Conservation (phyloP, 2,329 filamentous ascomycete species). For the Talaromyces sp. region DNA sequence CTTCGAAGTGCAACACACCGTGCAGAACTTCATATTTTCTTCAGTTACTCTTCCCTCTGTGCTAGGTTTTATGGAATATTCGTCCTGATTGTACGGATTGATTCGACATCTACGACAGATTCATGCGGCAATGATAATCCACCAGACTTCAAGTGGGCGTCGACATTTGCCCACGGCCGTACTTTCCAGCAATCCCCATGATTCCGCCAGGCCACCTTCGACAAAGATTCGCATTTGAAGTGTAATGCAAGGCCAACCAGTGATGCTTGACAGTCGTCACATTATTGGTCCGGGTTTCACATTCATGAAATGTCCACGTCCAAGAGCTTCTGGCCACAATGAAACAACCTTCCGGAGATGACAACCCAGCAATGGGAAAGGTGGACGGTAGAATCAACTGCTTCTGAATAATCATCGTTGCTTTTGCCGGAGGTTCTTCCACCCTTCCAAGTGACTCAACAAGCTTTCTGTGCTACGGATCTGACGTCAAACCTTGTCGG, state of each 20-base stretch:
- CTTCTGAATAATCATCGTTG: background rate
- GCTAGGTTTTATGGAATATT: background rate
- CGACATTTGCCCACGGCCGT: background rate
- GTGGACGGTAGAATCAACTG: background rate
- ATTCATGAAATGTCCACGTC: background rate
- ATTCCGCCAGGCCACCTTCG: background rate
- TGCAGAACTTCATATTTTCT: background rate
- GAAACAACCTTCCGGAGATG: constrained; percentile 3
- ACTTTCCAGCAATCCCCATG: background rate
- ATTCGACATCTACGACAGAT: background rate
- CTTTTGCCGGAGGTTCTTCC: constrained; percentile 14
- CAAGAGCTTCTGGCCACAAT: background rate
- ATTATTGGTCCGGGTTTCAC: constrained; percentile 6
- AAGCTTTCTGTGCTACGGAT: constrained; percentile 11
- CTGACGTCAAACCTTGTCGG: constrained; percentile 19
- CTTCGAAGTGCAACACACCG: background rate
- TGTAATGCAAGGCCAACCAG: background rate
- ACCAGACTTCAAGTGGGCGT: background rate
- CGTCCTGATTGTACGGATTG: background rate
- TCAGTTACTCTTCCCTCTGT: background rate
- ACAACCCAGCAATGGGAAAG: background rate
- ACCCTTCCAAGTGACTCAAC: constrained; percentile 6
- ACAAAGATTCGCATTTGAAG: background rate
- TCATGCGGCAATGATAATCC: background rate
- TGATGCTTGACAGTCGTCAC: constrained; percentile 10